Evolutionary conservation across 441 rosid species (phyloP).

Genomic region (Mallotus japonicus): DNA sequence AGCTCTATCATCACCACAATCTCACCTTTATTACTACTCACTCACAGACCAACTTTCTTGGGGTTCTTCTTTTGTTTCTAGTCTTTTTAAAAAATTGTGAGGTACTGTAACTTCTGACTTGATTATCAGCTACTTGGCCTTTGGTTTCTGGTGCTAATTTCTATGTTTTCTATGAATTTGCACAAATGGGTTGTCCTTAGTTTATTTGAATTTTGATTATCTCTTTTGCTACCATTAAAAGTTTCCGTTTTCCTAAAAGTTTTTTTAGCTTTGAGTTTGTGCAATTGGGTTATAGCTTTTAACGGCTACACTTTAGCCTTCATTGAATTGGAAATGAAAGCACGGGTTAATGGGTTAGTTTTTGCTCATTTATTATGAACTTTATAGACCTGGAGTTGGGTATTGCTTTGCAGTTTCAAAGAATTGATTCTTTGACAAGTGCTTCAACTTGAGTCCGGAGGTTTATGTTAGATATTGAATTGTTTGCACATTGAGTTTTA

Average conservation of each 20-base stretch:
- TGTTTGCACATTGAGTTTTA: not conserved
- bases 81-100: not conserved
- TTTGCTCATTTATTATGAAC: not conserved
- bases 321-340: not conserved
- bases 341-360: not conserved
- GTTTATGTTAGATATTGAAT: not conserved
- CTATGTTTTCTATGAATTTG: conserved; percentile 4
- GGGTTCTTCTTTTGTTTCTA: not conserved
- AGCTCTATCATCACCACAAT: not conserved
- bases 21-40: not conserved
- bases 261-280: not conserved
- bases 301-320: not conserved
- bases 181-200: not conserved
- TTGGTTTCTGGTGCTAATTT: not conserved
- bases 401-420: not conserved
- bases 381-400: not conserved
- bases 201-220: not conserved
- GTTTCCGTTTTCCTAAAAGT: not conserved
- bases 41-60: not conserved
- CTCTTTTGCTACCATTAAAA: not conserved
- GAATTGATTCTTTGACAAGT: not conserved
- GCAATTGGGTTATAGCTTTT: not conserved
- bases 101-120: conserved; percentile 2
- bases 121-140: not conserved
- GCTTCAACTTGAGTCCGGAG: conserved; percentile 9